Evolutionary conservation across 768 basidiomycete genomes (phyloP).

Genomic region (Naganishia randhawae): DNA sequence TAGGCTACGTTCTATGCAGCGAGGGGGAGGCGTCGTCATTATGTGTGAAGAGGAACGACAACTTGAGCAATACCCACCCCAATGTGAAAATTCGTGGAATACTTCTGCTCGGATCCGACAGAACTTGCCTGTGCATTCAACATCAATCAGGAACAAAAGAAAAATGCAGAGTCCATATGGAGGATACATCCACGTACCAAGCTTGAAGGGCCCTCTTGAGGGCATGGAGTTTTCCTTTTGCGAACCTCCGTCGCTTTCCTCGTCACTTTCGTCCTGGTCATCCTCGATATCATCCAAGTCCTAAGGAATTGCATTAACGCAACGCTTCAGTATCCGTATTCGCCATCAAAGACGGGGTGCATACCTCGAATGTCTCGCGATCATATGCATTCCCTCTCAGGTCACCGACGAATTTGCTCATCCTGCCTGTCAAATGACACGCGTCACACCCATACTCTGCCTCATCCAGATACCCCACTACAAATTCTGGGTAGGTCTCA

Average conservation of each 20-base stretch:
- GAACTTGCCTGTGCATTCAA: conserved; percentile 33
- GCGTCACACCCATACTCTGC: conserved; percentile 71
- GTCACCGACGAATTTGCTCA: conserved; percentile 63
- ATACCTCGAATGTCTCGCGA: conserved; percentile 63
- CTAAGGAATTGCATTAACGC: not conserved
- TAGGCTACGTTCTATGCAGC: conserved; percentile 35
- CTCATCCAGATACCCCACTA: conserved; percentile 57
- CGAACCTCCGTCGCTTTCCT: conserved; percentile 63
- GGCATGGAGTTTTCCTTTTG: not conserved
- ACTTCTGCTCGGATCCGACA: conserved; percentile 39
- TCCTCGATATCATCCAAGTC: conserved; percentile 51
- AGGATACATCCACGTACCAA: conserved; percentile 3
- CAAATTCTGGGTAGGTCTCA: conserved; percentile 65
- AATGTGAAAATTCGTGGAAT: conserved; percentile 46
- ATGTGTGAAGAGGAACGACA: conserved; percentile 66
- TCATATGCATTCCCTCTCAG: conserved; percentile 71
- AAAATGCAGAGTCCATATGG: not conserved
- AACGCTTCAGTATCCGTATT: not conserved
- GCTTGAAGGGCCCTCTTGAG: conserved; percentile 21
- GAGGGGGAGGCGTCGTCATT: conserved; percentile 51
- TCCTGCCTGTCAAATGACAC: conserved; percentile 68
- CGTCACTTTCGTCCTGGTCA: conserved; percentile 55
- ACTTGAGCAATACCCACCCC: conserved; percentile 63
- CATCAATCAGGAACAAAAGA: not conserved
- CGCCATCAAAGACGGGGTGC: conserved; percentile 16